Base-by-base conservation (phyloP, 2,329 filamentous ascomycete genomes). In the Phaeosphaeria sp. region DNA sequence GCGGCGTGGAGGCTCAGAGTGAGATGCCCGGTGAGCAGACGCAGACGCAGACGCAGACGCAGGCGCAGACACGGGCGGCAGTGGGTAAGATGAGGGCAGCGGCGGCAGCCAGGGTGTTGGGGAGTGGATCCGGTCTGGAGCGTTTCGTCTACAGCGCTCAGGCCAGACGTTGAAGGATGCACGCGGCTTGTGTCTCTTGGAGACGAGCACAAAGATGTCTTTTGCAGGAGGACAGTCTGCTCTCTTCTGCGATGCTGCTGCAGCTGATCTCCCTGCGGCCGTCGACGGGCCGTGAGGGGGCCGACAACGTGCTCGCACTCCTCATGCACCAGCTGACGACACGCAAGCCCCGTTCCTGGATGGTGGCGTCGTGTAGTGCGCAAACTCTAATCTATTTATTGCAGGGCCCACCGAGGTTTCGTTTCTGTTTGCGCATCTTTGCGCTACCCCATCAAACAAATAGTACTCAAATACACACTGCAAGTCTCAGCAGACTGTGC, bases 381-480 rank as follows among this genome's bases (percentile, higher is more conserved):
- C 18, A 7, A 62, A 57, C 50, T 25, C 55, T 59, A 62, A 62
- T 65, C 61, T 65, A 65, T 65, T 65, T 65, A 59, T 61, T 62
- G 52, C 59, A 48, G 8, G 51, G 40, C 55, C 51, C 25, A 48
- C 55, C 42, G 20, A 15, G 20, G 13, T 47, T 55, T 51, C 43
- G 43, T 51, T 36, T 51, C 54, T 53, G 25, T 55, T 48, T 48
- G 56, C 49, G 30, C 40, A 27, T 27, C n/a, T n/a, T 30, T 45
- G 33, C 50, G 20, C 49, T 43, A 33, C 40, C 24, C 56, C 2
- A 51, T 45, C 56, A 49, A 53, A 45, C 50, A 44, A 3, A 39
- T 8, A 39, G n/a, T 17, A 46, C 25, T 22, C 40, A n/a, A 57
- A 15, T 30, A 21, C 47, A 21, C 22, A n/a, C 18, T 30, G 17